Percentiles rank a stretch among this genome's conserved stretches.
These are phyloP conservation scores for Exophiala oligosperma DNA, from an alignment of 2,329 filamentous ascomycete species.

Conservation along the genomic window DNA sequence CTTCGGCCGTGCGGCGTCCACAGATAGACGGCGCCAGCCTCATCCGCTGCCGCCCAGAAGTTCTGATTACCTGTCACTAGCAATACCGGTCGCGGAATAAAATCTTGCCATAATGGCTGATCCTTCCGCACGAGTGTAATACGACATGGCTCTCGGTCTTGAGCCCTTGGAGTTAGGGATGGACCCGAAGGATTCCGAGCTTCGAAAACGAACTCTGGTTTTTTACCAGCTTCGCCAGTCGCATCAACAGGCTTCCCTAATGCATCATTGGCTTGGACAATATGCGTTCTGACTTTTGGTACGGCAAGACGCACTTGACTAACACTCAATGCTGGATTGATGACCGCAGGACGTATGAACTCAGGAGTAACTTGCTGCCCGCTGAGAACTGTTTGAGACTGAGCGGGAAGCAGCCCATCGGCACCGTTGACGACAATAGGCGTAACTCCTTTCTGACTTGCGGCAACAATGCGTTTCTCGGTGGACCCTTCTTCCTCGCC, in stretches of 20 bases:
- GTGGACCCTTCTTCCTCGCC: slow-evolving; percentile 69
- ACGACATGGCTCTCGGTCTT: slow-evolving; percentile 77
- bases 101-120: slow-evolving; percentile 88
- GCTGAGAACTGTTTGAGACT: slow-evolving; percentile 58
- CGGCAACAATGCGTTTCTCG: slow-evolving; percentile 59
- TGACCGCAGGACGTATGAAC: slow-evolving; percentile 81
- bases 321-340: slow-evolving; percentile 77
- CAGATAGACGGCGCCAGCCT: slow-evolving; percentile 84
- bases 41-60: slow-evolving; percentile 91
- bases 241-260: slow-evolving; percentile 44
- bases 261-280: slow-evolving; percentile 74
- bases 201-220: slow-evolving; percentile 78
- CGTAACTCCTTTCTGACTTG: slow-evolving; percentile 66
- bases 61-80: slow-evolving; percentile 85
- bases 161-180: slow-evolving; percentile 57
- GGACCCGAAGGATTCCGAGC: slow-evolving; percentile 74
- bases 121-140: slow-evolving; percentile 80
- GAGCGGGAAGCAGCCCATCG: slow-evolving; percentile 75
- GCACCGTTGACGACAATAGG: slow-evolving; percentile 74
- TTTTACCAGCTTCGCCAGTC: slow-evolving; percentile 45
- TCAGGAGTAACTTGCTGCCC: slow-evolving; percentile 72
- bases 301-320: slow-evolving; percentile 85
- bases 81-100: slow-evolving; percentile 81
- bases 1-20: slow-evolving; percentile 92
- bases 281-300: slow-evolving; percentile 79